Percentiles rank a stretch among this genome's conserved stretches.
Evolutionary conservation across 108 stramenopile genomes (phyloP).

Genomic region (Skeletonema potamos): DNA sequence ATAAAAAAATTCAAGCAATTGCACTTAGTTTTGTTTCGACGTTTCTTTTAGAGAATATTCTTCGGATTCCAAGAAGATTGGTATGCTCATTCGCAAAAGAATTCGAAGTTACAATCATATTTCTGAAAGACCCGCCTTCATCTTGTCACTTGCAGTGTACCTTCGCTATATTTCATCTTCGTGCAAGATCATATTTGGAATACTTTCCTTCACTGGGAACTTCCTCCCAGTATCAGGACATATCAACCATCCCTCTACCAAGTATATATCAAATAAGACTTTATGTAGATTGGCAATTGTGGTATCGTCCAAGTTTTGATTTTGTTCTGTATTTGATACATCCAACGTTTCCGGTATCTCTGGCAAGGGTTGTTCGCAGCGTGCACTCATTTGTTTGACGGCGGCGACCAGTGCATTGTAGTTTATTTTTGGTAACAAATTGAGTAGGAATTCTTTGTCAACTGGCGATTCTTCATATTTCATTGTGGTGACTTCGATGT

Average conservation of each 20-base stretch:
- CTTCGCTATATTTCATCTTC: constrained; percentile 91
- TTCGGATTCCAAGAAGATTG: not conserved
- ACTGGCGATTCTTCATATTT: constrained; percentile 65
- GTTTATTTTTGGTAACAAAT: constrained; percentile 69
- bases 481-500: constrained; percentile 61
- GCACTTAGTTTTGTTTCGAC: not conserved
- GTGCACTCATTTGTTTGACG: constrained; percentile 46
- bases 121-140: not conserved
- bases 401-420: constrained; percentile 60
- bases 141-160: not conserved
- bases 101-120: not conserved
- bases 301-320: constrained; percentile 36
- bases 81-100: not conserved
- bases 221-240: constrained; percentile 92
- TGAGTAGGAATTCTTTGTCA: constrained; percentile 61
- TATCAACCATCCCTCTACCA: constrained; percentile 84
- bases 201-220: constrained; percentile 91
- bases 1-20: not conserved
- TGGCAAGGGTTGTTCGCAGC: constrained; percentile 47
- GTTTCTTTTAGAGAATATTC: not conserved
- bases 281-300: constrained; percentile 57
- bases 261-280: constrained; percentile 85
- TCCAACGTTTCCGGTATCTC: constrained; percentile 49
- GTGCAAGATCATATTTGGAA: constrained; percentile 97
- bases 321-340: constrained; percentile 24